Evolutionary conservation across 768 basidiomycete genomes (phyloP).

Genomic region (Macrolepiota dolichaula): DNA sequence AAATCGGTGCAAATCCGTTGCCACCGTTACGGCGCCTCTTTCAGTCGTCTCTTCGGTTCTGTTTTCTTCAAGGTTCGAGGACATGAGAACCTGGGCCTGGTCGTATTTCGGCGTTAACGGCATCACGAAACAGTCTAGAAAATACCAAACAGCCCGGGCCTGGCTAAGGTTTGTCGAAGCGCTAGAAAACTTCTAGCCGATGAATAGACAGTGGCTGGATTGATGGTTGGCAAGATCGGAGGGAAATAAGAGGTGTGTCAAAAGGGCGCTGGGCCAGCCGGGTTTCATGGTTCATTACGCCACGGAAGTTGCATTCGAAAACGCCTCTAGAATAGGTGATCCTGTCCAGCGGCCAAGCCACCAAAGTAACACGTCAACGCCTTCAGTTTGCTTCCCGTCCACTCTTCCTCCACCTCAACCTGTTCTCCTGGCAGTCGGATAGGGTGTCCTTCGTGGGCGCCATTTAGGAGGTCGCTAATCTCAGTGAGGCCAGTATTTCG

Average conservation of each 20-base stretch:
- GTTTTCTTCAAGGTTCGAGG: too few species aligned
- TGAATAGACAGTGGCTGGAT: not conserved
- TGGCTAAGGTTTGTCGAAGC: too few species aligned
- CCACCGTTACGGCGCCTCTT: not conserved
- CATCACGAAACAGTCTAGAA: not conserved
- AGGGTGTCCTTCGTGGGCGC: constrained; percentile 3
- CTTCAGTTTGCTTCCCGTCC: constrained; percentile 93
- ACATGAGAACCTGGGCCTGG: not conserved
- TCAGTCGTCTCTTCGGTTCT: not conserved
- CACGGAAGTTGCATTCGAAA: not conserved
- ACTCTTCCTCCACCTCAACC: constrained; percentile 93
- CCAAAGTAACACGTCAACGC: constrained; percentile 95
- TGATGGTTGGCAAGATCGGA: not conserved
- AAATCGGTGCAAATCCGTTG: not conserved
- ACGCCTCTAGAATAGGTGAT: constrained; percentile 47
- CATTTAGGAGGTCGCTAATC: constrained; percentile 40
- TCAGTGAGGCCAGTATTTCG: constrained; percentile 76
- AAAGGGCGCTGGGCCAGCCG: too few species aligned
- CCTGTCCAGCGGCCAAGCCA: constrained; percentile 70
- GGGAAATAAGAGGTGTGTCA: not conserved
- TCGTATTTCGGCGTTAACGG: not conserved
- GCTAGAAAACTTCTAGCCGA: not conserved
- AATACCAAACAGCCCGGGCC: too few species aligned
- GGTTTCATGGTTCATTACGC: not conserved
- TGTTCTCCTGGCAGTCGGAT: constrained; percentile 35